phyloP scores from a whole-genome alignment of 805 yeast species.

The Hanseniaspora lachancei region DNA sequence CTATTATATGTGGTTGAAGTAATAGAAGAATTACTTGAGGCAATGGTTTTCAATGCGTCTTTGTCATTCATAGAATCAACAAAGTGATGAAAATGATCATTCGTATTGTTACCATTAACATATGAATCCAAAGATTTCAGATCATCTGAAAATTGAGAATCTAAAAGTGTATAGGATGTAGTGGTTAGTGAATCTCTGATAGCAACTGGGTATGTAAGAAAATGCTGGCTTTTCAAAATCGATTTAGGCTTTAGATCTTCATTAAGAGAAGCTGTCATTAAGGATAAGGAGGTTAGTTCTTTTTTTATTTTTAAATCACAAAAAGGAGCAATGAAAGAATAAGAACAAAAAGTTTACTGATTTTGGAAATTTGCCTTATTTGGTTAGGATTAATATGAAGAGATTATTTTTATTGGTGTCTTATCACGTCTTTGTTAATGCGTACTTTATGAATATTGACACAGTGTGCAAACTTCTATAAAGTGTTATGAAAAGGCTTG shows the following conservation, averaged over 20 bases:
- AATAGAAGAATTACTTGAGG: slow-evolving; percentile 20
- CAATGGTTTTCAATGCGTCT: not conserved
- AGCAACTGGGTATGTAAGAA: not conserved
- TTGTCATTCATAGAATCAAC: not conserved
- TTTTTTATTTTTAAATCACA: no score
- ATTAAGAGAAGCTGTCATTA: not conserved
- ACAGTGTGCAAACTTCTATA: no score
- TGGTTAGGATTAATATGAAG: no score
- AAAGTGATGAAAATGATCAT: not conserved
- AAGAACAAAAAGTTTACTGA: no score
- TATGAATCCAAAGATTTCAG: not conserved
- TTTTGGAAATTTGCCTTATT: no score
- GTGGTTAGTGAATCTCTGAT: not conserved
- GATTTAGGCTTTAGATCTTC: not conserved
- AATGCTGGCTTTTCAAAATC: not conserved
- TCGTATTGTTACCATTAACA: not conserved
- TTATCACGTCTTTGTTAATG: no score
- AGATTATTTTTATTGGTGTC: no score
- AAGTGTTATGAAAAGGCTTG: no score
- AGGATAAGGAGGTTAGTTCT: no score
- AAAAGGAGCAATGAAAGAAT: no score
- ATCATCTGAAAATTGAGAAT: not conserved
- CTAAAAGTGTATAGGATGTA: not conserved
- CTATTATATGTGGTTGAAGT: slow-evolving; percentile 14
- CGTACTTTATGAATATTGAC: no score